A percentile compares a stretch with the other conserved stretches of the same genome.
Evolutionary conservation across 257 asterid species (phyloP).

Genomic region (Phtheirospermum japonicum): DNA sequence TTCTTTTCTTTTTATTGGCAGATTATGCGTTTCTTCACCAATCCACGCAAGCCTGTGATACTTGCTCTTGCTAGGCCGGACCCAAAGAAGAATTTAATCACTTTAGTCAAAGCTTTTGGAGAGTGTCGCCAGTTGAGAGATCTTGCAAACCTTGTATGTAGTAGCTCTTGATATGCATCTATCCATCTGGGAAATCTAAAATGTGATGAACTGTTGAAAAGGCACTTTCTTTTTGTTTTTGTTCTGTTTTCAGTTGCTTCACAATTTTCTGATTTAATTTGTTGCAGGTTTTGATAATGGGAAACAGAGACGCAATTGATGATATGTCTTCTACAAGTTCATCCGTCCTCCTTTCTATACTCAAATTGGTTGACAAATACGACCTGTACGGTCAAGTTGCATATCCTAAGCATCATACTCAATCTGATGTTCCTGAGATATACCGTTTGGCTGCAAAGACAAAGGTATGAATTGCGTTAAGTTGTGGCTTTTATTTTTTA

Average conservation of each 20-base stretch:
- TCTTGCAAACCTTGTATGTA: constrained; percentile 74
- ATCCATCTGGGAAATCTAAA: constrained; percentile 19
- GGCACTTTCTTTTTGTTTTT: constrained; percentile 1
- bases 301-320: constrained; percentile 75
- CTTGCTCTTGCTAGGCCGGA: constrained; percentile 94
- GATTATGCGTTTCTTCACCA: constrained; percentile 83
- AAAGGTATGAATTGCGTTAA: constrained; percentile 44
- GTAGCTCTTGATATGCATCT: constrained; percentile 15
- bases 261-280: constrained; percentile 21
- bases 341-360: constrained; percentile 69
- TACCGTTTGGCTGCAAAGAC: constrained; percentile 81
- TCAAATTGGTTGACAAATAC: constrained; percentile 71
- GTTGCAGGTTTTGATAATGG: constrained; percentile 77
- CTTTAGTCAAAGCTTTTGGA: constrained; percentile 85
- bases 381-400: constrained; percentile 84
- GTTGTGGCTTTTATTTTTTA: constrained; percentile 1
- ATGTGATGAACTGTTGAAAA: constrained; percentile 15
- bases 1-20: constrained; percentile 26
- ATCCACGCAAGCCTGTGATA: constrained; percentile 85
- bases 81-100: constrained; percentile 78
- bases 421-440: constrained; percentile 75
- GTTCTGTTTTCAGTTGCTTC: constrained; percentile 17
- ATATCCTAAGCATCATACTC: constrained; percentile 82
- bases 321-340: constrained; percentile 76
- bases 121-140: constrained; percentile 73